Percentiles rank a stretch among this genome's conserved stretches.
Evolutionary conservation across 1,139 yeast species (phyloP).

Genomic region (Protomyces gravidus): DNA sequence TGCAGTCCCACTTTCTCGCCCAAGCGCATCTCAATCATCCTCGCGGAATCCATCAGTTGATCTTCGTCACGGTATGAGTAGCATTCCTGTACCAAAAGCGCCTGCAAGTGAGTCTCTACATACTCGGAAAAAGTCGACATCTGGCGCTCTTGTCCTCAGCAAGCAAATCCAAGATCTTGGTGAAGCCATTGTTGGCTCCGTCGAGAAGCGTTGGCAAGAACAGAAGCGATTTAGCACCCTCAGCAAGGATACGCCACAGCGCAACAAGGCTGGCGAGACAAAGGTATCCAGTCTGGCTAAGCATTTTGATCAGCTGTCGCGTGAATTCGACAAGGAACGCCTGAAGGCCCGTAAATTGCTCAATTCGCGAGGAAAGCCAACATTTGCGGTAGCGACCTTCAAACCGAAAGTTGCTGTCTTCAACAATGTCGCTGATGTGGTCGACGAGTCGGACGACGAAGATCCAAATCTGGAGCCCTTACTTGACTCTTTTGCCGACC

Average conservation of each 20-base stretch:
- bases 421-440: constrained; percentile 85
- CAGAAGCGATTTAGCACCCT: constrained; percentile 35
- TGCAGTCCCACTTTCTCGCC: neutral
- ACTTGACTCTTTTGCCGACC: constrained; percentile 14
- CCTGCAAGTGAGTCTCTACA: constrained; percentile 3
- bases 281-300: constrained; percentile 44
- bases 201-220: constrained; percentile 24
- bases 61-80: neutral
- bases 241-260: constrained; percentile 37
- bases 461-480: constrained; percentile 34
- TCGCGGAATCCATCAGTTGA: constrained; percentile 11
- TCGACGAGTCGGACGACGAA: constrained; percentile 45
- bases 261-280: constrained; percentile 34
- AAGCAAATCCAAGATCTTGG: constrained; percentile 26
- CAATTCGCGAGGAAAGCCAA: constrained; percentile 60
- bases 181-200: constrained; percentile 21
- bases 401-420: constrained; percentile 89
- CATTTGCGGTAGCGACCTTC: constrained; percentile 69
- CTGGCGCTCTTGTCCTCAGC: constrained; percentile 13
- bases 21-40: neutral
- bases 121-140: constrained; percentile 15
- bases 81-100: constrained; percentile 4
- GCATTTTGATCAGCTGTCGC: constrained; percentile 75
- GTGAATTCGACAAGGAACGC: constrained; percentile 82
- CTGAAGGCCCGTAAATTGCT: constrained; percentile 68